These are phyloP conservation scores for Phytophthora vignae DNA, from an alignment of 352 stramenopile species.

Conservation along the genomic window DNA sequence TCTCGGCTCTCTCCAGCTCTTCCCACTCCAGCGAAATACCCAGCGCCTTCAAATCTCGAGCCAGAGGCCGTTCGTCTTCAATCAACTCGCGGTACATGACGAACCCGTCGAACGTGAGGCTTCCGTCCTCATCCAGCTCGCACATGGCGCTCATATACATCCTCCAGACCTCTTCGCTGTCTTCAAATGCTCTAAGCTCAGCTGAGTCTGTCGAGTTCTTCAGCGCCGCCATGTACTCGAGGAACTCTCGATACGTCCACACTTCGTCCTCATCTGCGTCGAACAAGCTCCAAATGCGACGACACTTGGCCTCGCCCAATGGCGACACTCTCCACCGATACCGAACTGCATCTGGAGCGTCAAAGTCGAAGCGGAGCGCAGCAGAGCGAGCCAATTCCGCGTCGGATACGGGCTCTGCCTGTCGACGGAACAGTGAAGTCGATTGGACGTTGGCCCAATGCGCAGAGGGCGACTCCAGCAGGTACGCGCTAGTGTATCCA, in stretches of 20 bases:
- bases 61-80: conserved; percentile 51
- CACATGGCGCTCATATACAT: conserved; percentile 76
- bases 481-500: conserved; percentile 65
- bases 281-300: conserved; percentile 58
- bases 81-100: conserved; percentile 59
- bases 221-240: conserved; percentile 63
- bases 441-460: conserved; percentile 26
- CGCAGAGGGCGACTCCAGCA: conserved; percentile 41
- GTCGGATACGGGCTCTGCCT: conserved; percentile 24
- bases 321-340: conserved; percentile 50
- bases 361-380: conserved; percentile 54
- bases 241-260: conserved; percentile 69
- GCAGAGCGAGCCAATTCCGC: conserved; percentile 23
- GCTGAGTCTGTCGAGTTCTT: conserved; percentile 21
- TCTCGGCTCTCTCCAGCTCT: conserved; percentile 29
- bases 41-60: conserved; percentile 49
- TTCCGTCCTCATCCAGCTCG: conserved; percentile 42
- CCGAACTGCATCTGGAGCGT: conserved; percentile 43
- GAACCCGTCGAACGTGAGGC: conserved; percentile 71
- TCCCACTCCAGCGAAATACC: conserved; percentile 54
- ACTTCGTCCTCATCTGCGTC: conserved; percentile 59
- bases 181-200: conserved; percentile 46
- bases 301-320: conserved; percentile 61
- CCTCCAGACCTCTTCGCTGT: conserved; percentile 57
- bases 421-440: conserved; percentile 42